phyloP scores from a whole-genome alignment of 2,329 filamentous ascomycete genomes.

The Calonectria multiphialidica region DNA sequence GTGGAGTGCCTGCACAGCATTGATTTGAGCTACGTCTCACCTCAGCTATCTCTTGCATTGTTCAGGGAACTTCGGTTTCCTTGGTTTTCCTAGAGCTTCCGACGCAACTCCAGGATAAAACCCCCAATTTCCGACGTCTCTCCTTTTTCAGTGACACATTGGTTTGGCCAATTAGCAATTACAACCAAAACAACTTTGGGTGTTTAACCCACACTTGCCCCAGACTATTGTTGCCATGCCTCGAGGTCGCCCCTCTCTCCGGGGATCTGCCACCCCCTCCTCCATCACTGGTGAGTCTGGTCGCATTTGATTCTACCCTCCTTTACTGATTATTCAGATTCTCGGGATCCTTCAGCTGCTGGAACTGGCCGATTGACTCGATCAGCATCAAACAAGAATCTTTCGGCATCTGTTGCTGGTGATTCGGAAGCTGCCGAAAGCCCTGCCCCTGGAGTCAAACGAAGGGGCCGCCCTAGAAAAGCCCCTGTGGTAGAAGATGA shows the following conservation, averaged over 20 bases:
- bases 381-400: conserved; percentile 36
- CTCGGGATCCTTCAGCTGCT: conserved; percentile 29
- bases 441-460: conserved; percentile 15
- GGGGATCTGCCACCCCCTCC: conserved; percentile 29
- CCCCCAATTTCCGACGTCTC: background rate
- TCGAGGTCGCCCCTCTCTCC: conserved; percentile 45
- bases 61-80: background rate
- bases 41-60: background rate
- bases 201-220: background rate
- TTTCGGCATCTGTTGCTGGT: conserved; percentile 17
- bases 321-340: conserved; percentile 29
- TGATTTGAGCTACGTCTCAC: conserved; percentile 17
- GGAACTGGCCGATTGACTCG: conserved; percentile 42
- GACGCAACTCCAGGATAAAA: background rate
- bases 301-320: background rate
- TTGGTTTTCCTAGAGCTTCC: background rate
- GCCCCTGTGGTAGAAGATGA: conserved; percentile 17
- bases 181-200: background rate
- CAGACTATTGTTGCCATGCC: conserved; percentile 39
- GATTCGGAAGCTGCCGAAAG: conserved; percentile 6
- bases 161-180: background rate
- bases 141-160: background rate
- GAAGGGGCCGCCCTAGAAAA: conserved; percentile 43
- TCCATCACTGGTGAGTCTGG: conserved; percentile 25
- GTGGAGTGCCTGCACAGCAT: conserved; percentile 30